phyloP scores from a whole-genome alignment of 2,329 filamentous ascomycete genomes.

The Aspergillus brasiliensis region DNA sequence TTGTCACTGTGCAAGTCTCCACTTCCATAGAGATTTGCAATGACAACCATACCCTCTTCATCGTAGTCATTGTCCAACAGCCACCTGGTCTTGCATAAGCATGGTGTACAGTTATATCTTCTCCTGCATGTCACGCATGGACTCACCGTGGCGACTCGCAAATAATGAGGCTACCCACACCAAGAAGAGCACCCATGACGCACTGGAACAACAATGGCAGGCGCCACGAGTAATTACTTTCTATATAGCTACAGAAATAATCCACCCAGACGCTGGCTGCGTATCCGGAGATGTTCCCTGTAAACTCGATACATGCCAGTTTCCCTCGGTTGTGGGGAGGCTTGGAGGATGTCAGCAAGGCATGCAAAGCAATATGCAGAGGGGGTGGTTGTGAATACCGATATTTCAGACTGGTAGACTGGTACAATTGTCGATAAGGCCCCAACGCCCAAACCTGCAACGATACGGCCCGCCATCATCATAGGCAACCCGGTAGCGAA shows the following conservation, averaged over 20 bases:
- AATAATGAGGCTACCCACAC: slow-evolving; percentile 83
- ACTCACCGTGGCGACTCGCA: slow-evolving; percentile 88
- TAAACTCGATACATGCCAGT: slow-evolving; percentile 96
- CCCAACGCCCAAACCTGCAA: slow-evolving; percentile 84
- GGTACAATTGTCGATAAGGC: slow-evolving; percentile 90
- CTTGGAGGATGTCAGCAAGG: slow-evolving; percentile 26
- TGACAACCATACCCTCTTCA: slow-evolving; percentile 96
- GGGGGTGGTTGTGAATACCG: slow-evolving; percentile 40
- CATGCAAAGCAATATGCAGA: background rate
- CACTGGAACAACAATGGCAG: slow-evolving; percentile 90
- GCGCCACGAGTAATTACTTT: slow-evolving; percentile 85
- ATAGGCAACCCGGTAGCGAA: slow-evolving; percentile 80
- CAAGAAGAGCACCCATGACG: slow-evolving; percentile 85
- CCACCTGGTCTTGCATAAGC: slow-evolving; percentile 64
- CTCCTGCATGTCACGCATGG: background rate
- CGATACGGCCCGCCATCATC: slow-evolving; percentile 81
- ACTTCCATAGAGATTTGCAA: slow-evolving; percentile 93
- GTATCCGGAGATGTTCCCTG: slow-evolving; percentile 94
- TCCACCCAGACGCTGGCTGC: slow-evolving; percentile 98
- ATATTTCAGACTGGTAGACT: slow-evolving; percentile 93
- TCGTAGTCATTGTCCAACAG: slow-evolving; percentile 96
- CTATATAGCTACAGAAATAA: slow-evolving; percentile 91
- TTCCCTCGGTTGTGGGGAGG: slow-evolving; percentile 95
- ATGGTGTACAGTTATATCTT: background rate
- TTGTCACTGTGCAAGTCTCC: slow-evolving; percentile 93